Base-by-base conservation (phyloP, 495 filamentous ascomycete genomes). In the Penicillium atrosanguineum region DNA sequence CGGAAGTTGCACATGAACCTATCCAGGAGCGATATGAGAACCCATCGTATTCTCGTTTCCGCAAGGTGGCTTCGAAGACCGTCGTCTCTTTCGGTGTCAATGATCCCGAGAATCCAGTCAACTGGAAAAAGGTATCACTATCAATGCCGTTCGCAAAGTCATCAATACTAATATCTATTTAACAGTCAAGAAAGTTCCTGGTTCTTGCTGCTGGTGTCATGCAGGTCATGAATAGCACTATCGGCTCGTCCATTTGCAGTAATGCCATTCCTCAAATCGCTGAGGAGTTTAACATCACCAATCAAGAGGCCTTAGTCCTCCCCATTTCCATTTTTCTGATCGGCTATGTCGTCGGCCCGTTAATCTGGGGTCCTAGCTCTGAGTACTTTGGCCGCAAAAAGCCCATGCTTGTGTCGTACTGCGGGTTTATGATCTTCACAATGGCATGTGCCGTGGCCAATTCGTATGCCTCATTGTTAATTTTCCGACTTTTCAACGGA, bases 281-380 rank as follows among this genome's bases (percentile, higher is more conserved):
- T 0, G 56, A 68, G 7, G 75, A 85, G 50, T 90, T 84, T 70
- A 50, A 76, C 46, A 69, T 90, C 47, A 77, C 74, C 3, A 78
- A 81, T 34, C 62, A 84, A 40, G 69, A 71, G 40, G 72, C 79
- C 16, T 72, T 84, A 11, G 83, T 88, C n/a, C 75, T 92, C 3
- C 88, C 88, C 1, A 88, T 88, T 9, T 90, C 87, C 0, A 81
- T 89, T 6, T 92, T 83, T 52, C 72, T 91, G 0, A 74, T 90
- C 28, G 88, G 86, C 21, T 88, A 88, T 56, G 73, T 84, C 28
- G 55, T 86, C 21, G 86, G 84, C 0, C 84, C 86, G 0, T 49
- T 88, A 14, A 44, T 86, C 4, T 88, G 84, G 70, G 85, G 83
- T 0, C 87, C 87, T 0, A 68, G 88, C 15, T 87, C 82, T 44